A percentile compares a stretch with the other conserved stretches of the same genome.
Conservation (phyloP, 768 basidiomycete species). For the Leccinum variicolor region DNA sequence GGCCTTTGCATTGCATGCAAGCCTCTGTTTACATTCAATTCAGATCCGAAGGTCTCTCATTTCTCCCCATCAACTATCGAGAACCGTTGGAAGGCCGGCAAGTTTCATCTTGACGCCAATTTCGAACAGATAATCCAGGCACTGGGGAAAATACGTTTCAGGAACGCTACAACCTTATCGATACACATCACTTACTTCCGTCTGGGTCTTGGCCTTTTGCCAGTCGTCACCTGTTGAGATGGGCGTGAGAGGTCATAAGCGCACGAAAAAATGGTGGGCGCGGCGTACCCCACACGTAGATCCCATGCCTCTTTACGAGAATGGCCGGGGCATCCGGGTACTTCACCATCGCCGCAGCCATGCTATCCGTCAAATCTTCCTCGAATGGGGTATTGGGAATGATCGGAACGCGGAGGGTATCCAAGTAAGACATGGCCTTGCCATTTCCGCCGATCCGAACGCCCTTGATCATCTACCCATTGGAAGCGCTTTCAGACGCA, state of each 20-base stretch:
- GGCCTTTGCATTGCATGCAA: not conserved
- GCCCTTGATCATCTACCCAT: constrained; percentile 83
- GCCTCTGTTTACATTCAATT: not conserved
- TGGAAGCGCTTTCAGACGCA: not conserved
- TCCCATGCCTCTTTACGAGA: constrained; percentile 74
- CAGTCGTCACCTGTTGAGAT: constrained; percentile 55
- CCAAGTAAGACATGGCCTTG: constrained; percentile 73
- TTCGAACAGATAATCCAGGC: constrained; percentile 89
- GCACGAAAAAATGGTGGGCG: not conserved
- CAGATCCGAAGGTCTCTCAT: not conserved
- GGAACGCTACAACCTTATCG: not conserved
- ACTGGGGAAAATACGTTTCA: constrained; percentile 39
- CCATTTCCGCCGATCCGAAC: constrained; percentile 76
- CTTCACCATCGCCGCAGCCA: constrained; percentile 80
- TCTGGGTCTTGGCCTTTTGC: constrained; percentile 88
- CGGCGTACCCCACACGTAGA: constrained; percentile 79
- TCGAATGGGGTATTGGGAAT: constrained; percentile 91
- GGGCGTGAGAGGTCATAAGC: constrained; percentile 7
- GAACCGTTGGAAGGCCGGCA: constrained; percentile 53
- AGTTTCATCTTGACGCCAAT: constrained; percentile 80
- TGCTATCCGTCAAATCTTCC: constrained; percentile 84
- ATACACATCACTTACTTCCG: constrained; percentile 51
- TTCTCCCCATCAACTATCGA: constrained; percentile 16
- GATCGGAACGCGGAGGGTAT: constrained; percentile 82
- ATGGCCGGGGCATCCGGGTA: constrained; percentile 78